These are phyloP conservation scores for Cyclotella sp. DNA, from an alignment of 108 stramenopile species.

Conservation along the genomic window DNA sequence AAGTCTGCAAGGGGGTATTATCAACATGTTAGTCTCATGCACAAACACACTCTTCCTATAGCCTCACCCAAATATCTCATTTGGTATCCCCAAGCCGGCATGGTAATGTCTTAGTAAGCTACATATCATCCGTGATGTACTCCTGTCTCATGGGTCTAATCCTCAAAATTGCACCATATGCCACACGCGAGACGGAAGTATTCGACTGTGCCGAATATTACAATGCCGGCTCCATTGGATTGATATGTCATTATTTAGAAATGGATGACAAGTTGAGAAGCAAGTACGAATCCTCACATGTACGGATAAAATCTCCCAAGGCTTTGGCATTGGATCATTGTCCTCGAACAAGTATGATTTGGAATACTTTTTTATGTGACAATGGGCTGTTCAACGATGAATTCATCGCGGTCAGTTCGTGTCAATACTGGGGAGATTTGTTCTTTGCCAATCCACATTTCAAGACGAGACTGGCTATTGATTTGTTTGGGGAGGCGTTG, in stretches of 20 bases:
- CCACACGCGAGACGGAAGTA: neutral
- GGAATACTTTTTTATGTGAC: conserved; percentile 10
- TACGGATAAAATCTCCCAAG: neutral
- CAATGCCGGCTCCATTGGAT: neutral
- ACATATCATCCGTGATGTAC: conserved; percentile 17
- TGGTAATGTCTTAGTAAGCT: conserved; percentile 16
- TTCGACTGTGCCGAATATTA: conserved; percentile 16
- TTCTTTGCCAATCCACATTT: conserved; percentile 22
- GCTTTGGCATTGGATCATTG: conserved; percentile 9
- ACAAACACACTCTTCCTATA: no score
- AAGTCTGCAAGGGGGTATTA: no score
- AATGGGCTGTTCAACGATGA: conserved; percentile 6
- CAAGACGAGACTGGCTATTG: neutral
- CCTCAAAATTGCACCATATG: conserved; percentile 13
- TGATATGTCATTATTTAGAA: conserved; percentile 14
- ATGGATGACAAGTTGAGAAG: neutral
- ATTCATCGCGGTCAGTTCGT: conserved; percentile 11
- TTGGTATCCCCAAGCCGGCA: conserved; percentile 5
- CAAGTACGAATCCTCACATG: neutral
- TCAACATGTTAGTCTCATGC: no score
- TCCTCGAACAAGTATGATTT: neutral
- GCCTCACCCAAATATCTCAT: conserved; percentile 9
- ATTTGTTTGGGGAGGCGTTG: neutral
- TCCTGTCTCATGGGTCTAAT: conserved; percentile 19
- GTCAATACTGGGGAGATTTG: conserved; percentile 19